Conservation (phyloP, 1,284 basidiomycete genomes). For the Cutaneotrichosporon cyanovorans region DNA sequence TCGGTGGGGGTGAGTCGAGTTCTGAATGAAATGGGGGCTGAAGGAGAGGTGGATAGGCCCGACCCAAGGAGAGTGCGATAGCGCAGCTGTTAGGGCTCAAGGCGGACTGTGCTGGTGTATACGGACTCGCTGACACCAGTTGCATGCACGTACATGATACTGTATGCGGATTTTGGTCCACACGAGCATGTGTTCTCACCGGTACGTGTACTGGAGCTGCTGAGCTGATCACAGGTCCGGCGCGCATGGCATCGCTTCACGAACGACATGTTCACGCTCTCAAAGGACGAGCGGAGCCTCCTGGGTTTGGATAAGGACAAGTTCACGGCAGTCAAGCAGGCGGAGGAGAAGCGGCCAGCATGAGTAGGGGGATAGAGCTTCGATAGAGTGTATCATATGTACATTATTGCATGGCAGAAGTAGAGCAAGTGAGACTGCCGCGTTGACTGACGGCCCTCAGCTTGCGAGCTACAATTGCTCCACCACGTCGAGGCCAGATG, state of each 20-base stretch:
- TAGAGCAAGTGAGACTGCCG: too few species aligned
- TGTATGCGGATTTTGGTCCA: conserved; percentile 40
- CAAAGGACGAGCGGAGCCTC: conserved; percentile 23
- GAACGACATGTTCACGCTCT: conserved; percentile 24
- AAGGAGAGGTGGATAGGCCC: too few species aligned
- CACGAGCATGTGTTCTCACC: conserved; percentile 43
- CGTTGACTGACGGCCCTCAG: too few species aligned
- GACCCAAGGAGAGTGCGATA: too few species aligned
- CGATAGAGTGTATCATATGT: background rate
- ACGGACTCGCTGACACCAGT: conserved; percentile 20
- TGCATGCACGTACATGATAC: conserved; percentile 36
- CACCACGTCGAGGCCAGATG: too few species aligned
- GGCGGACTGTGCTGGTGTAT: too few species aligned
- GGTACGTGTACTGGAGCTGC: too few species aligned
- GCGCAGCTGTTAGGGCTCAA: too few species aligned
- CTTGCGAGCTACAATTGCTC: too few species aligned
- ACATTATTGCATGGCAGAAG: too few species aligned
- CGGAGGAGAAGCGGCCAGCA: background rate
- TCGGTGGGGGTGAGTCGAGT: conserved; percentile 23
- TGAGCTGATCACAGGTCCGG: conserved; percentile 26
- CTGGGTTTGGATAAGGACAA: conserved; percentile 13
- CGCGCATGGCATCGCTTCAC: conserved; percentile 22
- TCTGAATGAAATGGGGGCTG: too few species aligned
- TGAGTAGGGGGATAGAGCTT: background rate
- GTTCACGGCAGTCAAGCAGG: background rate